phyloP scores from a whole-genome alignment of 2,329 filamentous ascomycete genomes.

The Westerdykella ornata region DNA sequence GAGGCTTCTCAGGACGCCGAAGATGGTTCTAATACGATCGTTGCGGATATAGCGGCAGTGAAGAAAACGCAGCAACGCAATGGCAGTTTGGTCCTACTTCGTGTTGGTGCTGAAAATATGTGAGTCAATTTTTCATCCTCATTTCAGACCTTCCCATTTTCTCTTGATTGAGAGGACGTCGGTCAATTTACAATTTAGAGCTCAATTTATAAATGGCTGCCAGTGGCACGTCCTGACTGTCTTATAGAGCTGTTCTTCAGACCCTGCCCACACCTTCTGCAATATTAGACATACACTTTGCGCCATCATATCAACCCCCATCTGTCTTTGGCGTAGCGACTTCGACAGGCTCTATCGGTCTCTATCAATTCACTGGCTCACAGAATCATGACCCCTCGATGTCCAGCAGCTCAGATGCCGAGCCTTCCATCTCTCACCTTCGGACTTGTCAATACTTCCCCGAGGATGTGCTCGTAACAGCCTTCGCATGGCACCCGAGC shows the following conservation, averaged over 20 bases:
- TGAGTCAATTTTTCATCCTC: constrained; percentile 41
- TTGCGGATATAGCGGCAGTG: constrained; percentile 6
- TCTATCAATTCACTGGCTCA: constrained; percentile 49
- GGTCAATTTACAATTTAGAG: constrained; percentile 6
- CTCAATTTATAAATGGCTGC: too few species aligned
- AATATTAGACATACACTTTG: constrained; percentile 80
- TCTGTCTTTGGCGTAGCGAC: constrained; percentile 65
- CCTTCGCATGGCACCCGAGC: constrained; percentile 65
- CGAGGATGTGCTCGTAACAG: constrained; percentile 59
- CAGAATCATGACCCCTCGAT: background rate
- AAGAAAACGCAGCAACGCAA: constrained; percentile 57
- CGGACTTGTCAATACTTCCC: constrained; percentile 47
- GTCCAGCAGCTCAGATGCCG: background rate
- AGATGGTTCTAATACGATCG: constrained; percentile 7
- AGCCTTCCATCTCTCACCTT: constrained; percentile 31
- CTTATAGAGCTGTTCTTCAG: constrained; percentile 42
- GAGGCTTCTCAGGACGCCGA: constrained; percentile 12
- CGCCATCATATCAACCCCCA: constrained; percentile 40
- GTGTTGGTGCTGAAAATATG: constrained; percentile 49
- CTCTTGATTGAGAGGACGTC: constrained; percentile 36
- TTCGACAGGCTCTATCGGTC: constrained; percentile 63
- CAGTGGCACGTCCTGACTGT: too few species aligned
- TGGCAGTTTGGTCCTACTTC: constrained; percentile 66
- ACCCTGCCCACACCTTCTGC: constrained; percentile 61
- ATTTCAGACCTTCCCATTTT: too few species aligned